Evolutionary conservation across 75 land plant genomes (phyloP).

Genomic region (Cryptomeria japonica): DNA sequence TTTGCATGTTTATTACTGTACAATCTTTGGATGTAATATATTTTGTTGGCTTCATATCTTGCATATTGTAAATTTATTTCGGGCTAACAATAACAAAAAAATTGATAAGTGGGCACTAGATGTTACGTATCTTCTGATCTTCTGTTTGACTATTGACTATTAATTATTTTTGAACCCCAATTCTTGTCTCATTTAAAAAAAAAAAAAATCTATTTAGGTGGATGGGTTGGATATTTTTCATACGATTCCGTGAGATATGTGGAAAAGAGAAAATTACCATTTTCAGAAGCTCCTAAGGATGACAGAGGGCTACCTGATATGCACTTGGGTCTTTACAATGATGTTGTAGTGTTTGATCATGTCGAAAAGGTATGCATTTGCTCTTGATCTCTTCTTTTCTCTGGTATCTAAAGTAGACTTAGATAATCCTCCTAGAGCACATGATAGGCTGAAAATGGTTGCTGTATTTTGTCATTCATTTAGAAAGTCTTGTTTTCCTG

Average conservation of each 20-base stretch:
- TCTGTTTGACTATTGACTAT: not conserved
- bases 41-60: not conserved
- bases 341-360: conserved; percentile 95
- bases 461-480: not conserved
- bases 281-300: conserved; percentile 81
- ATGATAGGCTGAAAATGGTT: not conserved
- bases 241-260: conserved; percentile 97
- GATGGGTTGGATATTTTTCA: conserved; percentile 98
- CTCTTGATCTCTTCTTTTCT: not conserved
- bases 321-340: conserved; percentile 91
- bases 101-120: not conserved
- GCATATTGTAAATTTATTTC: not conserved
- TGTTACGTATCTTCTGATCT: not conserved
- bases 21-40: not conserved
- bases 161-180: not conserved
- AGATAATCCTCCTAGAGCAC: not conserved
- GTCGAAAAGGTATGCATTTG: conserved; percentile 78
- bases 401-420: not conserved
- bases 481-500: not conserved
- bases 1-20: not conserved
- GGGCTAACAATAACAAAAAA: not conserved
- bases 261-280: conserved; percentile 91
- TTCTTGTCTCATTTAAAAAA: not conserved
- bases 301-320: conserved; percentile 95
- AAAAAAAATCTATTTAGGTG: conserved; percentile 76